Percentiles rank a stretch among this genome's conserved stretches.
Evolutionary conservation across 2,329 filamentous ascomycete genomes (phyloP).

Genomic region (Aureobasidium vineae): DNA sequence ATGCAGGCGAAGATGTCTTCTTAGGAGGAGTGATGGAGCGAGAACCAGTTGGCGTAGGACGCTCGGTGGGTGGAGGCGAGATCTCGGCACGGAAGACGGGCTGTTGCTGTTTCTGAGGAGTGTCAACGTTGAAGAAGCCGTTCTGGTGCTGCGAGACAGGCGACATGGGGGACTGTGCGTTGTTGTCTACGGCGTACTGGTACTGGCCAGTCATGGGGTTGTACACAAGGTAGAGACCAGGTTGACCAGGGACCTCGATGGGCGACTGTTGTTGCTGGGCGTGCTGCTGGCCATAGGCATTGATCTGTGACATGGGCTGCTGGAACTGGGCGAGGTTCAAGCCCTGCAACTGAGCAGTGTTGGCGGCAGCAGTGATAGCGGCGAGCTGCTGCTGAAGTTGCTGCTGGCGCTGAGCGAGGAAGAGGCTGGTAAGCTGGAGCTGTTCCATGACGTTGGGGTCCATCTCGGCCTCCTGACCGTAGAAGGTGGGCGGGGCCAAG

Average conservation of each 20-base stretch:
- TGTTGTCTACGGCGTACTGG: constrained; percentile 73
- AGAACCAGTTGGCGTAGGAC: constrained; percentile 50
- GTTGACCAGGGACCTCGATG: constrained; percentile 64
- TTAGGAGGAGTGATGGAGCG: constrained; percentile 66
- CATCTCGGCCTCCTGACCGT: constrained; percentile 69
- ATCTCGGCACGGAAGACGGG: constrained; percentile 73
- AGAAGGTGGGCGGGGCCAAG: constrained; percentile 76
- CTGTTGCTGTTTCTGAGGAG: constrained; percentile 30
- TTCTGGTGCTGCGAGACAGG: constrained; percentile 35
- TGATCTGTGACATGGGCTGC: constrained; percentile 52
- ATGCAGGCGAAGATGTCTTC: constrained; percentile 63
- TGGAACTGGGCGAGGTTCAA: constrained; percentile 60
- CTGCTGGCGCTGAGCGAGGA: constrained; percentile 91
- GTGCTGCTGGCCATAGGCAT: constrained; percentile 65
- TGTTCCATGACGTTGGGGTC: constrained; percentile 86
- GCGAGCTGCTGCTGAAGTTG: constrained; percentile 90
- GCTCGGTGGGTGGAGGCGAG: constrained; percentile 66
- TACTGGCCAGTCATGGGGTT: constrained; percentile 85
- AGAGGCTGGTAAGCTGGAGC: constrained; percentile 85
- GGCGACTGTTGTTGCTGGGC: constrained; percentile 61
- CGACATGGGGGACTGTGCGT: constrained; percentile 47
- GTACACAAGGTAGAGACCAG: constrained; percentile 77
- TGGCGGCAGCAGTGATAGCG: constrained; percentile 75
- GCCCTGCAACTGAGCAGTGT: constrained; percentile 67
- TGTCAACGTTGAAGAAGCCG: constrained; percentile 16